Conservation (phyloP, 1,284 basidiomycete genomes). For the Cryptococcus jaspeensis region DNA sequence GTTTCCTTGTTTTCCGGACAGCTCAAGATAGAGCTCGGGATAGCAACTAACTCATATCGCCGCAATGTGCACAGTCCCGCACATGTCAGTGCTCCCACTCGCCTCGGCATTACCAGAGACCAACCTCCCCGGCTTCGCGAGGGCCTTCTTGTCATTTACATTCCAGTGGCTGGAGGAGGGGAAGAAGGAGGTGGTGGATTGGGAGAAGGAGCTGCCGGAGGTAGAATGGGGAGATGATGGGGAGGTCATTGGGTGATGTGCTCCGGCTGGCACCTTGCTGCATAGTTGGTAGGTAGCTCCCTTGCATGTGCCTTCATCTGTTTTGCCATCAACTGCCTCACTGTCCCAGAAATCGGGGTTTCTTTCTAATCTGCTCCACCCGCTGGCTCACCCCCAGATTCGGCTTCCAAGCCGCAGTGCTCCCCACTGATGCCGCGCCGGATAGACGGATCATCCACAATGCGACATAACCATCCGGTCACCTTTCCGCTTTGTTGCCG, state of each 20-base stretch:
- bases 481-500: too few species aligned
- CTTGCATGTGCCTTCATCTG: too few species aligned
- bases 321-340: too few species aligned
- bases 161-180: conserved; percentile 39
- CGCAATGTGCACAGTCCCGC: conserved; percentile 25
- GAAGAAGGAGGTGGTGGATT: conserved; percentile 31
- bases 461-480: too few species aligned
- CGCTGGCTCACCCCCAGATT: too few species aligned
- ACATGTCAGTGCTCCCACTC: conserved; percentile 27
- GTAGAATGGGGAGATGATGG: conserved; percentile 43
- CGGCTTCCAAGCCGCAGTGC: too few species aligned
- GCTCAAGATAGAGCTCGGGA: neutral
- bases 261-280: too few species aligned
- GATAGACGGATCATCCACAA: too few species aligned
- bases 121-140: conserved; percentile 45
- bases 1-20: conserved; percentile 2
- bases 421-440: too few species aligned
- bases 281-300: too few species aligned
- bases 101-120: conserved; percentile 38
- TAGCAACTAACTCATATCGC: neutral
- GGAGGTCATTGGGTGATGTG: conserved; percentile 27
- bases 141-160: conserved; percentile 42
- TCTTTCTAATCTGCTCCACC: too few species aligned
- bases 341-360: too few species aligned
- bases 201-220: conserved; percentile 36